Base-by-base conservation (phyloP, 2,329 filamentous ascomycete genomes). In the Diaporthe citri region DNA sequence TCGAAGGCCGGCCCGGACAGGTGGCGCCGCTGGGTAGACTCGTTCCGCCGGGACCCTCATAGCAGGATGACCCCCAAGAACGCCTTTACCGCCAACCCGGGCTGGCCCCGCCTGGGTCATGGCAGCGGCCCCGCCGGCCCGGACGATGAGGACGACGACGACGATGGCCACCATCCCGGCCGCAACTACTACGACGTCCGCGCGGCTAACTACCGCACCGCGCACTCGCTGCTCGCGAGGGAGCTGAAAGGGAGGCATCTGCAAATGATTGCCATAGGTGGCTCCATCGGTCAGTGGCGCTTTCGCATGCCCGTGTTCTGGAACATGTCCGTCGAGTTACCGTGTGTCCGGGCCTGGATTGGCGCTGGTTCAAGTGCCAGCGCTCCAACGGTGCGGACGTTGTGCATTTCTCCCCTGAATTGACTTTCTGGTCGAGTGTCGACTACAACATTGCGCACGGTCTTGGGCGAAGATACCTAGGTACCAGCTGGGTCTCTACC, bases 181-280 rank as follows among this genome's bases (percentile, higher is more conserved):
- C 79, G 84, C 2, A 87, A 89, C 74, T 89, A 89, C 80, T 91
- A 88, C 78, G 89, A 91, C 79, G 77, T 91, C 70, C 87, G 86
- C 39, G 84, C 85, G 78, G 91, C 90, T 64, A 89, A 94, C 81
- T 85, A 95, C 78, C 93, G 95, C 81, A 96, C 95, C 2, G 93
- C 94, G 5, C 89, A 92, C 77, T 93, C 94, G 60, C 91, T 93
- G 10, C 88, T 98, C 69, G 91, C 93, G 69, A 89, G 95, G 80
- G 93, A 92, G 82, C 85, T 97, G 78, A 97, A 97, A 85, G 92
- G 92, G 28, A 89, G 95, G 64, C 96, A 98, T 86, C 82, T 98
- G 82, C 96, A 98, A 86, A 98, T 98, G 96, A 98, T 98, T 87
- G 96, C 96, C 20, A 97, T 98, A 78, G 95, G 95, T 79, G 96